Evolutionary conservation across 2,329 filamentous ascomycete genomes (phyloP).

Genomic region (Sporothrix phasma): DNA sequence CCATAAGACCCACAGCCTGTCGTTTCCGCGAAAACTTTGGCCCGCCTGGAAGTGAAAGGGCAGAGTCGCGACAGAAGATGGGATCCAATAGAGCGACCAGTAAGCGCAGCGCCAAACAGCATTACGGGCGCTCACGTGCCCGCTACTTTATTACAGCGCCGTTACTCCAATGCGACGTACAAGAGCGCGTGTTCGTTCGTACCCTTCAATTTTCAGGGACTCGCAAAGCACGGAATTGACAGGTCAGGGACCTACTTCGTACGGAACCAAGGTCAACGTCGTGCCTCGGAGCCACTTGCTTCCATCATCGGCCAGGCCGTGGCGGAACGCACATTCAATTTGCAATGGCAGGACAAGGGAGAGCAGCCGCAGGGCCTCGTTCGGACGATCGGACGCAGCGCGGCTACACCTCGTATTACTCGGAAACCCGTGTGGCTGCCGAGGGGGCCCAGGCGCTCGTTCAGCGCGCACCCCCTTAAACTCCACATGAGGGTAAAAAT

Average conservation of each 20-base stretch:
- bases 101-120: not conserved
- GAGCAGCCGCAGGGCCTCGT: not conserved
- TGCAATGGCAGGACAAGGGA: not conserved
- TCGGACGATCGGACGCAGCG: constrained; percentile 19
- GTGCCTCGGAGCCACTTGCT: not conserved
- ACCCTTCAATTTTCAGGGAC: not conserved
- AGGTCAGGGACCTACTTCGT: not conserved
- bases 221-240: not conserved
- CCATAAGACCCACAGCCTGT: too few species aligned
- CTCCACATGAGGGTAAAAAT: not conserved
- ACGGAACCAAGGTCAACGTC: not conserved
- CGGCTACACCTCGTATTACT: constrained; percentile 19
- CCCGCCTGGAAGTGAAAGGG: not conserved
- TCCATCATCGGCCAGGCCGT: not conserved
- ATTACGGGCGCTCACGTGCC: constrained; percentile 8
- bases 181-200: not conserved
- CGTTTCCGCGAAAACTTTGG: not conserved
- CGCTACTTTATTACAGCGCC: too few species aligned
- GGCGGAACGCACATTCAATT: not conserved
- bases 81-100: not conserved
- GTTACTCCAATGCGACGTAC: too few species aligned
- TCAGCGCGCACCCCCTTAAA: not conserved
- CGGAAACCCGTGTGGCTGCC: constrained; percentile 18
- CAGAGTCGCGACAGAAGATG: not conserved
- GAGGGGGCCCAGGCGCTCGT: constrained; percentile 10